Percentiles rank a stretch among this genome's conserved stretches.
These are phyloP conservation scores for Thelephora ganbajun DNA, from an alignment of 768 basidiomycete species.

Conservation along the genomic window DNA sequence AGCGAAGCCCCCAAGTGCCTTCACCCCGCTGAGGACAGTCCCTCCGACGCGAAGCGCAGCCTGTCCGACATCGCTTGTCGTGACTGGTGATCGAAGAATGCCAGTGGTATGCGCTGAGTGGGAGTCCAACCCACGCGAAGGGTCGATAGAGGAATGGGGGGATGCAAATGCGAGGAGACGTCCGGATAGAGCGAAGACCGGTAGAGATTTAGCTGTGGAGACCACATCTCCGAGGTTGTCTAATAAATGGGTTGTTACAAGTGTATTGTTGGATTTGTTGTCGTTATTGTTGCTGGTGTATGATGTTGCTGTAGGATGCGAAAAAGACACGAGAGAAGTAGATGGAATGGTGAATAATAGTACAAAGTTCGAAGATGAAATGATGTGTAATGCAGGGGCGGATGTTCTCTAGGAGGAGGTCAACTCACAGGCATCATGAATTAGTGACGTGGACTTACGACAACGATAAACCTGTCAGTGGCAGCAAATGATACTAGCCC, in stretches of 20 bases:
- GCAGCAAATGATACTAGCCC: slow-evolving; percentile 31
- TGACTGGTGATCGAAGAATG: slow-evolving; percentile 14
- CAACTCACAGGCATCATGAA: neutral
- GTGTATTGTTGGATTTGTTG: slow-evolving; percentile 18
- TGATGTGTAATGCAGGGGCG: slow-evolving; percentile 37
- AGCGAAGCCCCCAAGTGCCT: slow-evolving; percentile 47
- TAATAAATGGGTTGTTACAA: slow-evolving; percentile 21
- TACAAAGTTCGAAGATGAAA: slow-evolving; percentile 39
- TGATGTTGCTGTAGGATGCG: slow-evolving; percentile 14
- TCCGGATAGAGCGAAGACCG: slow-evolving; percentile 45
- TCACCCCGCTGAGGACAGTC: slow-evolving; percentile 48
- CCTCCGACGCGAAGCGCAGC: slow-evolving; percentile 48
- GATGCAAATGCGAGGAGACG: slow-evolving; percentile 51
- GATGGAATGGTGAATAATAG: slow-evolving; percentile 36
- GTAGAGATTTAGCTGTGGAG: slow-evolving; percentile 18
- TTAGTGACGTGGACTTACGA: slow-evolving; percentile 29
- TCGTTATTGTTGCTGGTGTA: slow-evolving; percentile 12
- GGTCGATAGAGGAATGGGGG: slow-evolving; percentile 16
- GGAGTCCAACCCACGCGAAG: slow-evolving; percentile 5
- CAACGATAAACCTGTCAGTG: slow-evolving; percentile 34
- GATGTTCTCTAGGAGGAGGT: slow-evolving; percentile 35
- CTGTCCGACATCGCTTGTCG: slow-evolving; percentile 34
- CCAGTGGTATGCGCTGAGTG: slow-evolving; percentile 7
- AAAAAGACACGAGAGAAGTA: slow-evolving; percentile 30
- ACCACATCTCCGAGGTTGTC: neutral